Percentiles rank a stretch among this genome's conserved stretches.
phyloP scores from a whole-genome alignment of 495 filamentous ascomycete species.

The Penicillium nucicola region DNA sequence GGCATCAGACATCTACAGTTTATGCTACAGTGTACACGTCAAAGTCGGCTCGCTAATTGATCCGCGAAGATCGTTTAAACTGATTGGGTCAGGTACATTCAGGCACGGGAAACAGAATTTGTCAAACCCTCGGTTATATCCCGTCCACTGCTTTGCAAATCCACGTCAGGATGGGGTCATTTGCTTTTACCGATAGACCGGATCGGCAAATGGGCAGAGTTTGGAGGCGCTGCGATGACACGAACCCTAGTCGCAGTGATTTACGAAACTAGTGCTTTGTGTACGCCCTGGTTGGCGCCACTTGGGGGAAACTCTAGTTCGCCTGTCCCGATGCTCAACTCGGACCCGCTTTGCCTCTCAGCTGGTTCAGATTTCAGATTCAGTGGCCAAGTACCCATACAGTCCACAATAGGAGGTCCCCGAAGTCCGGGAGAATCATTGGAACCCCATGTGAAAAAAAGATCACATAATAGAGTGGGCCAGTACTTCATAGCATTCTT shows the following conservation, averaged over 20 bases:
- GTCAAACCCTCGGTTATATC: neutral
- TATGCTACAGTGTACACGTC: no score
- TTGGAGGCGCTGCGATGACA: no score
- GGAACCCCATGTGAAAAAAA: neutral
- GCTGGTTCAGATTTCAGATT: neutral
- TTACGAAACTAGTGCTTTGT: neutral
- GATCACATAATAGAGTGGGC: slow-evolving; percentile 1
- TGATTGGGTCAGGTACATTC: neutral
- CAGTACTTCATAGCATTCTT: neutral
- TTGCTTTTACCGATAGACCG: neutral
- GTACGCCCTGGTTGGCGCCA: neutral
- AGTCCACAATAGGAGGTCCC: neutral
- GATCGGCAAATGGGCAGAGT: neutral
- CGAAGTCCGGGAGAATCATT: neutral
- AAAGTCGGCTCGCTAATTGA: neutral
- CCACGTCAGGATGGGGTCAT: neutral
- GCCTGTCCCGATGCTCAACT: neutral
- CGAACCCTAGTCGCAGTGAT: neutral
- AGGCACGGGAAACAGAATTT: neutral
- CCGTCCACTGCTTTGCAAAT: neutral
- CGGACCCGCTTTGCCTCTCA: neutral
- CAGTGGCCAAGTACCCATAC: neutral
- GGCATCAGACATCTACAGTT: no score
- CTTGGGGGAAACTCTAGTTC: neutral
- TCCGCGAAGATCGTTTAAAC: neutral